These are phyloP conservation scores for Solanum clarkiae DNA, from an alignment of 257 asterid species.

Conservation along the genomic window DNA sequence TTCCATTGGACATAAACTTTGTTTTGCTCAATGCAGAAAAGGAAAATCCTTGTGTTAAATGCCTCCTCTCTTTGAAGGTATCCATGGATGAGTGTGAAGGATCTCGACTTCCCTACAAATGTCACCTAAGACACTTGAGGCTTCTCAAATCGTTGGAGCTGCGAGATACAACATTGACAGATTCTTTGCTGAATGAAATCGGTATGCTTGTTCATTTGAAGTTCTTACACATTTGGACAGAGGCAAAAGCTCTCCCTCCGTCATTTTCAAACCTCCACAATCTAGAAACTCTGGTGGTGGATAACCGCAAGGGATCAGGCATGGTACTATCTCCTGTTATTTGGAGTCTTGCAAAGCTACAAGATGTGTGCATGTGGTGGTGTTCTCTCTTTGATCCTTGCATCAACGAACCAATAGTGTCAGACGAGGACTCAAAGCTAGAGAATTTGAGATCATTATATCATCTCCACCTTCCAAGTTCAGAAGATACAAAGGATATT, in stretches of 20 bases:
- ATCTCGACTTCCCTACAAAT: no score
- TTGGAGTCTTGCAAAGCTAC: not conserved
- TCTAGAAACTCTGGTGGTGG: not conserved
- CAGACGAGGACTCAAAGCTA: not conserved
- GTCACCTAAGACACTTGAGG: no score
- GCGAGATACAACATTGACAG: no score
- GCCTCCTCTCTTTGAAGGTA: no score
- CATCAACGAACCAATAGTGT: not conserved
- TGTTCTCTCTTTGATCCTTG: not conserved
- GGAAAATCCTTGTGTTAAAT: no score
- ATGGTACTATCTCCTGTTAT: not conserved
- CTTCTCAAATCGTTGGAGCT: no score
- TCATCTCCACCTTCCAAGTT: no score
- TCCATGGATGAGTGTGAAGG: fast-evolving
- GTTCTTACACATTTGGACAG: not conserved
- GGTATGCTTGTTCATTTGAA: not conserved
- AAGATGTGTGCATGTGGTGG: not conserved
- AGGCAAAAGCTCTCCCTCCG: not conserved
- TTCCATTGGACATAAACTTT: no score
- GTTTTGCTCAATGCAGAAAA: no score
- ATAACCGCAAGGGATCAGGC: no score
- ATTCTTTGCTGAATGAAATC: not conserved
- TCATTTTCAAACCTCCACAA: not conserved
- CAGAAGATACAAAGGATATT: no score
- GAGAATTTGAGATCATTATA: not conserved